A percentile compares a stretch with the other conserved stretches of the same genome.
Evolutionary conservation across 1,139 yeast species (phyloP).

Genomic region (Hyphopichia buzzinii): DNA sequence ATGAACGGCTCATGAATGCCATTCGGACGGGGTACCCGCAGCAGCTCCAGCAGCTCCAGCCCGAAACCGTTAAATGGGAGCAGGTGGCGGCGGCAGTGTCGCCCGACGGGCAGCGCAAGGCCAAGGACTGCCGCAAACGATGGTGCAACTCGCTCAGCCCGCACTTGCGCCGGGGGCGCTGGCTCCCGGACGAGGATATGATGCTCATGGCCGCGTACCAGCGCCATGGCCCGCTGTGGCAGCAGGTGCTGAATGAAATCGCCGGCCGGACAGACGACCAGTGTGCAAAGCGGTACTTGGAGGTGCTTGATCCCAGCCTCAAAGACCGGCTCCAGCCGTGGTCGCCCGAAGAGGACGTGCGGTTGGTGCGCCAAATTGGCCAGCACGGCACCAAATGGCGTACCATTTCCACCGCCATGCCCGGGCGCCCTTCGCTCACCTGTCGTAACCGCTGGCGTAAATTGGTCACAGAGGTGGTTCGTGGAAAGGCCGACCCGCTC

Average conservation of each 20-base stretch:
- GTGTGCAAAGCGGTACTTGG: slow-evolving; percentile 88
- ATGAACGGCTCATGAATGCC: slow-evolving; percentile 38
- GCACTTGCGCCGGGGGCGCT: slow-evolving; percentile 72
- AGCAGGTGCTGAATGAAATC: slow-evolving; percentile 71
- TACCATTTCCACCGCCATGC: slow-evolving; percentile 67
- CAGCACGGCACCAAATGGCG: slow-evolving; percentile 90
- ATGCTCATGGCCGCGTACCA: slow-evolving; percentile 60
- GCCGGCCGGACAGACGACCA: slow-evolving; percentile 92
- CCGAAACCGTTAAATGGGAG: slow-evolving; percentile 65
- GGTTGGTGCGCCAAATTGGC: slow-evolving; percentile 63
- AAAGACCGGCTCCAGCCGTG: slow-evolving; percentile 78
- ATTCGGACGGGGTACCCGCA: slow-evolving; percentile 30
- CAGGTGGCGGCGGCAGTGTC: slow-evolving; percentile 45
- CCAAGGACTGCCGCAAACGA: slow-evolving; percentile 70
- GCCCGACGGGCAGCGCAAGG: slow-evolving; percentile 45
- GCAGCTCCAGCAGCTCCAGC: slow-evolving; percentile 22
- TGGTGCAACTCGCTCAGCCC: slow-evolving; percentile 87
- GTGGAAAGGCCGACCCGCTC: slow-evolving; percentile 50
- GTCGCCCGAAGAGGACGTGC: slow-evolving; percentile 74
- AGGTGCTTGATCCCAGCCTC: slow-evolving; percentile 80
- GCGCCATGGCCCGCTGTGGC: slow-evolving; percentile 81
- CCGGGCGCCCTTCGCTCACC: slow-evolving; percentile 82
- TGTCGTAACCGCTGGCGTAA: slow-evolving; percentile 93
- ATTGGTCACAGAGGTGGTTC: slow-evolving; percentile 70
- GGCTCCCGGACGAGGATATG: slow-evolving; percentile 86